Evolutionary conservation across 1,284 basidiomycete species (phyloP), one percentile per base, ranked within the genome.

Genomic region (Austroboletus novae-zelandiae): DNA sequence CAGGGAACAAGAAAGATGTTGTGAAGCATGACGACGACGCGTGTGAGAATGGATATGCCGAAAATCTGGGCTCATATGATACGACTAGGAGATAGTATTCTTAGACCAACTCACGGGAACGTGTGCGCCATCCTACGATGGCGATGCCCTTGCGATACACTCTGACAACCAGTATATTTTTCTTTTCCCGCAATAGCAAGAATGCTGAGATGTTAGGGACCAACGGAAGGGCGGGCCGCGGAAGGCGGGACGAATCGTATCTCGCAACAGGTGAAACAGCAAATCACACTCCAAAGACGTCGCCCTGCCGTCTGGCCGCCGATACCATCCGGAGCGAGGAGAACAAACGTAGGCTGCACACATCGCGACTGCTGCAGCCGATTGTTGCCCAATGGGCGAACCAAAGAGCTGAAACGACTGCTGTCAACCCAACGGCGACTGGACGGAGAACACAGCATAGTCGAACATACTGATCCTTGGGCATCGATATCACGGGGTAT

Each of bases 71-170:
- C n/a, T 29, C 15, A 43, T 47, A 20, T 46, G 30, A 40, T 57
- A 27, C 29, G 57, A 57, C 35, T 40, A 14, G 29, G 48, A 25
- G 37, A 40, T 40, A 40, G 37, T n/a, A 50, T 51, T 49, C 50
- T 45, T 30, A 20, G 25, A 40, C 36, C 5, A 29, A 45, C 10
- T 25, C 46, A 17, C n/a, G 17, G 11, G 25, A 29, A 41, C 15
- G 27, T 34, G 54, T 37, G 37, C 39, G 31, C 43, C 35, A 27
- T n/a, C 8, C 9, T 27, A 27, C 25, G 25, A 17, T 15, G 50
- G 62, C 60, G 40, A 42, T 65, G 47, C 34, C 25, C 25, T 43
- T 51, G 62, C 56, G 29, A 45, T 52, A 27, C 25, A 48, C 34
- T 13, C 0, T 39, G 51, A 49, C 43, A 50, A 30, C 35, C 35